Evolutionary conservation across 139 green algal species (phyloP).

Genomic region (Trebouxia sp.): DNA sequence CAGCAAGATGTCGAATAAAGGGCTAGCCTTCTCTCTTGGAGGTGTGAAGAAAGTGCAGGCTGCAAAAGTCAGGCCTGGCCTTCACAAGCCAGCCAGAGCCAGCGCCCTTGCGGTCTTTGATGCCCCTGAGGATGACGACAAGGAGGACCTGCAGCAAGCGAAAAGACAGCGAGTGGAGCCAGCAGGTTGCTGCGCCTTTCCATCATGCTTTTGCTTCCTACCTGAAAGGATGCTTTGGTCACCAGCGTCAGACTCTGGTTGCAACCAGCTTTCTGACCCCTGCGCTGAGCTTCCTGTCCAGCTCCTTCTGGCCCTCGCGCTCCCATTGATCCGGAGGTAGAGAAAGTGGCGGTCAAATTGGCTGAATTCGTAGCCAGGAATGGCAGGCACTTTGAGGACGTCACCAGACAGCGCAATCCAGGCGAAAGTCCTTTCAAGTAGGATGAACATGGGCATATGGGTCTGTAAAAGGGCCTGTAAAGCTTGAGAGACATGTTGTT

Average conservation of each 20-base stretch:
- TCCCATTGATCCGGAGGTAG: constrained; percentile 35
- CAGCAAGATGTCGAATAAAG: not conserved
- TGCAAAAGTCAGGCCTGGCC: constrained; percentile 8
- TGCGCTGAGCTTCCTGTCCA: constrained; percentile 33
- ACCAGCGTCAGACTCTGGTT: constrained; percentile 15
- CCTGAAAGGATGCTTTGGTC: constrained; percentile 29
- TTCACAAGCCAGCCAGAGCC: not conserved
- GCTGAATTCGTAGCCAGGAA: constrained; percentile 78
- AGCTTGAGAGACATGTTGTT: too few species aligned
- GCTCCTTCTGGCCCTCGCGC: constrained; percentile 28
- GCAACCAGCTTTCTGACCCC: not conserved
- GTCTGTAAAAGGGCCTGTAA: too few species aligned
- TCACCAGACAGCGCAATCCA: constrained; percentile 68
- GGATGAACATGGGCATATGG: not conserved
- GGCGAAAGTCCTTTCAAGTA: constrained; percentile 66
- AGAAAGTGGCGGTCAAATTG: constrained; percentile 59
- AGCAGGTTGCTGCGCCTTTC: constrained; percentile 32
- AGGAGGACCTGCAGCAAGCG: constrained; percentile 7
- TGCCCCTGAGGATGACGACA: not conserved
- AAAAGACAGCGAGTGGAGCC: constrained; percentile 23
- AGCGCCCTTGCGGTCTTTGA: not conserved
- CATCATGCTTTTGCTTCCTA: not conserved
- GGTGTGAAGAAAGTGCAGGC: not conserved
- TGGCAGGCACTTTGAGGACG: constrained; percentile 64
- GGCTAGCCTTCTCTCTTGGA: constrained; percentile 27